Base-by-base conservation (phyloP, 495 filamentous ascomycete genomes). In the Aspergillus wentii region DNA sequence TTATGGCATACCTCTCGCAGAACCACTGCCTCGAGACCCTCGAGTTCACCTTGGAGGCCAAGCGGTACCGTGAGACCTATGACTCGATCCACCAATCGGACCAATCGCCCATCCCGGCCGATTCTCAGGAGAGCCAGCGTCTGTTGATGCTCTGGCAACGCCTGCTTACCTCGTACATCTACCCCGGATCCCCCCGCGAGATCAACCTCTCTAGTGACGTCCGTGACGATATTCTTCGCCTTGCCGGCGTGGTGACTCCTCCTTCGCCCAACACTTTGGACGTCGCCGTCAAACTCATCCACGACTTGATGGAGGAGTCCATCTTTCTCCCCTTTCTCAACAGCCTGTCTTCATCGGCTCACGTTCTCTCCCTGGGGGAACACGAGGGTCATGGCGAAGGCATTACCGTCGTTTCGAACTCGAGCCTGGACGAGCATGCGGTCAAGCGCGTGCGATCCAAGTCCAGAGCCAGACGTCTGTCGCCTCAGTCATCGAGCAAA, bases 21-120 rank as follows among this genome's bases (percentile, higher is more conserved):
- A 97, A 97, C 47, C 94, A 97, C 62, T 99, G 94, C 53, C 65
- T 97, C 29, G 94, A 99, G 61, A 99, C 88, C 5, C 66, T 99
- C 30, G 94, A 99, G 54, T 99, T 99, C 66, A 95, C 92, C 29
- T 77, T 96, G 76, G 92, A 96, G 57, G 86, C 92, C 33, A 81
- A 85, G 35, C 81, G 88, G n/a, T 99, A 99, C 62, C 74, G 76
- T 32, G 76, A 86, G 38, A 79, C 84, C 38, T 88, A 90, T 54
- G 56, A 71, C 20, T 66, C 77, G 10, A 63, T 85, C 44, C 52
- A 48, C 33, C 62, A 69, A 30, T 55, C 71, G 10, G 62, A 56
- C 7, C 55, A 66, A 16, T 62, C 45, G 18, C 59, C 66, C 3
- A 52, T 72, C 33, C 55, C 57, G 17, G 54, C 69, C 0, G 68